Base-by-base conservation (phyloP, 2,329 filamentous ascomycete species). In the Colletotrichum chlorophyti region DNA sequence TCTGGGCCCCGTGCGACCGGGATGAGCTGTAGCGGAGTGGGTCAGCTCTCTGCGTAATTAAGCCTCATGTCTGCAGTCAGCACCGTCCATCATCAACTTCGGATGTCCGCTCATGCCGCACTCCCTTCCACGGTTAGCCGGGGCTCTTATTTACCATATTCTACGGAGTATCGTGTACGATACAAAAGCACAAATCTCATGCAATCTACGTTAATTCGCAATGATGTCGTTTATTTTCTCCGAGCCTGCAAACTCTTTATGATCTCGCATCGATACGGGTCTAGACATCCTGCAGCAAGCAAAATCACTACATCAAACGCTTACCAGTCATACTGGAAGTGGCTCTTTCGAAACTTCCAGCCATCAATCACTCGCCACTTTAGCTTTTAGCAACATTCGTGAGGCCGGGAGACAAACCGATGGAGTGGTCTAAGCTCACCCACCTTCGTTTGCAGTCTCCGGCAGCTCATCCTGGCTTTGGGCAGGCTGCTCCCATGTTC, bases 331-430 rank as follows among this genome's bases (percentile, higher is more conserved):
- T 17, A 41, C 53, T 10, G 7, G 7, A 34, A 27, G 17, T 54
- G 38, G n/a, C n/a, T n/a, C 42, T 14, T 54, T 11, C 31, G 21
- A 54, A 59, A 54, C 55, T 26, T 38, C 17, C 37, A 51, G 29
- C 38, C 29, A 29, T 27, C 24, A n/a, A 24, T 9, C 31, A 21
- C 55, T 59, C 37, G 49, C 55, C 50, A 59, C 50, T 59, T 55
- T 27, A 55, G 43, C 50, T 55, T 55, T 55, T 6, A n/a, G 37
- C 11, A 40, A 48, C 29, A 37, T 55, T 51, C 31, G 51, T 59
- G 51, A 49, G 29, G 43, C 27, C 55, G 15, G 43, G n/a, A n/a
- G n/a, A n/a, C n/a, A n/a, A n/a, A n/a, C 31, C 23, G 29, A 45
- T 55, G 55, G n/a, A n/a, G n/a, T n/a, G n/a, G 43, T 31, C 43